Evolutionary conservation across 148 eudicot species (phyloP), one percentile per base, ranked within the genome.

Genomic region (Beta vulgaris): DNA sequence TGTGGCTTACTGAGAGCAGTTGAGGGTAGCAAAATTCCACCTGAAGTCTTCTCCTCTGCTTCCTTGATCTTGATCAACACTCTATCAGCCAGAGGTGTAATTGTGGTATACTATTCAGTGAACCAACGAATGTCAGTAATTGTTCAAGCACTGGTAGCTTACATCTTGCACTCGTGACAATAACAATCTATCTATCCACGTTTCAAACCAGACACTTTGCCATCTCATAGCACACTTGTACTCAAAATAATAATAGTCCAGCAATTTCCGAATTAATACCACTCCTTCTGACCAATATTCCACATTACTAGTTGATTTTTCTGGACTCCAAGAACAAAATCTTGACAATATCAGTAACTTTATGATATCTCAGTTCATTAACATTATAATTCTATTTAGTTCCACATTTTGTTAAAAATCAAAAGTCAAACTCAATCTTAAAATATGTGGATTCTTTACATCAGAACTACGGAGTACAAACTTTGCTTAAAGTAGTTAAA

Each of bases 1-100:
- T 93, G 96, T 51, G 98, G 91, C 68, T 89, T 93, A 18, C 89
- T 68, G 54, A 84, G 89, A 32, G 93, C 91, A 12, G 92, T 74
- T 66, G 96, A 67, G 44, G 96, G 98, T 37, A 93, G 88, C 76
- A 93, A 79, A 70, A 93, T 93, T 65, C 98, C 98, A 67, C 98
- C 98, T 26, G 77, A 70, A 29, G 84, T 85, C 70, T 88, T 91
- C 74, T 91, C 96, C 79, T 91, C 98, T 21, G 87, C 86, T 60
- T 80, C 83, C 80, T 91, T 91, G 46, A 89, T 84, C 78, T 93
- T 93, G 54, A 93, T 79, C 61, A 93, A 73, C 11, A 91, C 92
- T 81, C 98, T 82, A 73, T 93, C 98, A 39, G 96, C 93, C 87
- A 89, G 78, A 35, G 98, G 98, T 74, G 83, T 89, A 43, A 93